phyloP scores from a whole-genome alignment of 2,329 filamentous ascomycete genomes.

The Pyricularia pennisetigena region DNA sequence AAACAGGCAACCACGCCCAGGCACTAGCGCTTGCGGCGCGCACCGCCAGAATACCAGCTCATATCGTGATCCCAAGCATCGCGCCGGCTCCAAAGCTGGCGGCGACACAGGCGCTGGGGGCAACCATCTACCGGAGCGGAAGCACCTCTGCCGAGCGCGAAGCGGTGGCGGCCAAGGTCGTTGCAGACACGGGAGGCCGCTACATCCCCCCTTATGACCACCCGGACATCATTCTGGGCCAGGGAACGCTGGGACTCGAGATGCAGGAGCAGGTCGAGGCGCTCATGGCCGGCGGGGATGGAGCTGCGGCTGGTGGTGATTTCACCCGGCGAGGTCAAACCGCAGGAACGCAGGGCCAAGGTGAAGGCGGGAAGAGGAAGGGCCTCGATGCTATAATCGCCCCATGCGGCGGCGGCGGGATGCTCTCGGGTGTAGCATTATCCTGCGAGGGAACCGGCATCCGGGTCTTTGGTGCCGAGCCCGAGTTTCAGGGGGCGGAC shows the following conservation, averaged over 20 bases:
- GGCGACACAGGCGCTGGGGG: conserved; percentile 69
- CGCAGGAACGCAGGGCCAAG: conserved; percentile 6
- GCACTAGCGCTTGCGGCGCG: conserved; percentile 78
- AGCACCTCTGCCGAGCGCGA: conserved; percentile 74
- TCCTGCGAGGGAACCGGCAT: conserved; percentile 63
- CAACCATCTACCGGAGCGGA: conserved; percentile 71
- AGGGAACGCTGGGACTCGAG: conserved; percentile 84
- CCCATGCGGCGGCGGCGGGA: conserved; percentile 79
- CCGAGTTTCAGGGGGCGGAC: conserved; percentile 71
- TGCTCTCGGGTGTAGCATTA: conserved; percentile 75
- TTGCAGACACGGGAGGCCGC: conserved; percentile 62
- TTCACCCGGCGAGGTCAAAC: conserved; percentile 5
- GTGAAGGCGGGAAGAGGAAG: conserved; percentile 8
- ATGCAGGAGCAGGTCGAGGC: conserved; percentile 61
- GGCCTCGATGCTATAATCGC: conserved; percentile 64
- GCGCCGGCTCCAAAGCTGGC: conserved; percentile 79
- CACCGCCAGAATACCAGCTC: conserved; percentile 62
- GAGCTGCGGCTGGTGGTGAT: conserved; percentile 13
- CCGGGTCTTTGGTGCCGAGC: conserved; percentile 79
- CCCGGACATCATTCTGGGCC: conserved; percentile 81
- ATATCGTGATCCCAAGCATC: conserved; percentile 90
- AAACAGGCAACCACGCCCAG: conserved; percentile 82
- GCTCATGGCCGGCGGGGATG: conserved; percentile 28
- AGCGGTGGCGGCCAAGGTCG: conserved; percentile 59
- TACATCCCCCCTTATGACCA: conserved; percentile 90